Evolutionary conservation across 176 grass and related monocot species (phyloP).

Genomic region (Thalia dealbata): DNA sequence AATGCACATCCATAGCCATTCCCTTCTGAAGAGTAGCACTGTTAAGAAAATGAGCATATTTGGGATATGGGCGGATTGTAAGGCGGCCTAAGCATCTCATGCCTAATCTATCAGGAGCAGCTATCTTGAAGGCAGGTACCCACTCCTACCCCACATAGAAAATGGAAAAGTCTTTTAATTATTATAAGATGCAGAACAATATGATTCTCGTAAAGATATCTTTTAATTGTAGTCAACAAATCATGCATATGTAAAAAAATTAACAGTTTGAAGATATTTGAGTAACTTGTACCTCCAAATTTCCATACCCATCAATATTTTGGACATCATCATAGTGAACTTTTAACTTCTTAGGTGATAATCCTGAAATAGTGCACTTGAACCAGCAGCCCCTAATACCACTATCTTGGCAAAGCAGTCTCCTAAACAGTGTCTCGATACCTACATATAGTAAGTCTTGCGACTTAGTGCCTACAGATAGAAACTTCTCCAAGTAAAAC

Average conservation of each 20-base stretch:
- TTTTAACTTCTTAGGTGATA: conserved; percentile 75
- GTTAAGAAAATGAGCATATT: conserved; percentile 22
- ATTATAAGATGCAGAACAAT: background rate
- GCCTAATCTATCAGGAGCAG: conserved; percentile 68
- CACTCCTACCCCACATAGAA: conserved; percentile 43
- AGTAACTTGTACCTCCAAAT: conserved; percentile 53
- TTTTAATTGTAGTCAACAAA: background rate
- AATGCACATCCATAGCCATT: conserved; percentile 69
- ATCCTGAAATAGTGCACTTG: conserved; percentile 72
- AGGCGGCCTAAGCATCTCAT: conserved; percentile 47
- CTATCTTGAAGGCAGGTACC: conserved; percentile 53
- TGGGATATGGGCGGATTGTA: conserved; percentile 53
- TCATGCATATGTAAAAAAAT: background rate
- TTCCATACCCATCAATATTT: conserved; percentile 68
- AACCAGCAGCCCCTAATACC: conserved; percentile 99
- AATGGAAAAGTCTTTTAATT: background rate
- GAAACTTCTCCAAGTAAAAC: too few relatives aligned
- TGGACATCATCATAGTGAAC: conserved; percentile 83
- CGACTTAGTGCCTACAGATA: too few relatives aligned
- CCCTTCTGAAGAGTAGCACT: conserved; percentile 33
- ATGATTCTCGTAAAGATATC: background rate
- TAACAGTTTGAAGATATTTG: background rate
- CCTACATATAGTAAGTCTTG: too few relatives aligned
- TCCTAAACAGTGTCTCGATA: too few relatives aligned
- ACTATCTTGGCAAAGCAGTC: conserved; percentile 78